phyloP scores from a whole-genome alignment of 352 stramenopile genomes.

The Phytophthora tubulina region DNA sequence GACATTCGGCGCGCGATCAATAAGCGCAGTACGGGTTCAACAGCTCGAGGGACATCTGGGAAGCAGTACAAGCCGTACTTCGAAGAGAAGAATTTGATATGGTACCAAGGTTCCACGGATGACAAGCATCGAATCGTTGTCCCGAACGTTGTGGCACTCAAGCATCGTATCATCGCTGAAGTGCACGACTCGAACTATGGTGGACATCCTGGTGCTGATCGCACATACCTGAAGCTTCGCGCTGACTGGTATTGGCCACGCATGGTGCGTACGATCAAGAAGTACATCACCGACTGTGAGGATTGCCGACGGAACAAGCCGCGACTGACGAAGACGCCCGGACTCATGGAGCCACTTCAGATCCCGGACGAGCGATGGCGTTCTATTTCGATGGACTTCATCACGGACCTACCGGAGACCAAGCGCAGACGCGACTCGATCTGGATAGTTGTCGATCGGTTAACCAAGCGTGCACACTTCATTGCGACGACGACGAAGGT shows the following conservation, averaged over 20 bases:
- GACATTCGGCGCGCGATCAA: constrained; percentile 10
- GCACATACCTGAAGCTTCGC: too few species aligned
- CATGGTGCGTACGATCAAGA: constrained; percentile 8
- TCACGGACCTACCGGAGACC: too few species aligned
- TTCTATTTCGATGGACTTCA: constrained; percentile 24
- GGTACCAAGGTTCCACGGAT: too few species aligned
- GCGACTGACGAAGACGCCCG: constrained; percentile 11
- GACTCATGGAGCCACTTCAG: constrained; percentile 14
- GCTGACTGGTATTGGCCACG: too few species aligned
- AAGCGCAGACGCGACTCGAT: too few species aligned
- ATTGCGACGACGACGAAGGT: constrained; percentile 10
- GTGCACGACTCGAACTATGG: too few species aligned
- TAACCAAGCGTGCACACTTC: constrained; percentile 14
- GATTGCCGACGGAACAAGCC: constrained; percentile 15
- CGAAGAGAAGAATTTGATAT: constrained; percentile 4
- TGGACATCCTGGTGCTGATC: too few species aligned
- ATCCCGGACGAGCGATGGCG: constrained; percentile 12
- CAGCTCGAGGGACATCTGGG: neutral
- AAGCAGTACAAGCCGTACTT: constrained; percentile 21
- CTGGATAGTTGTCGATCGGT: constrained; percentile 1
- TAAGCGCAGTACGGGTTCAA: neutral
- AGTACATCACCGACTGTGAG: constrained; percentile 14
- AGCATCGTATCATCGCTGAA: too few species aligned
- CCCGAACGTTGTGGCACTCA: too few species aligned
- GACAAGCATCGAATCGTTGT: too few species aligned